These are phyloP conservation scores for Passalora sequoiae DNA, from an alignment of 2,329 filamentous ascomycete species.

Conservation along the genomic window DNA sequence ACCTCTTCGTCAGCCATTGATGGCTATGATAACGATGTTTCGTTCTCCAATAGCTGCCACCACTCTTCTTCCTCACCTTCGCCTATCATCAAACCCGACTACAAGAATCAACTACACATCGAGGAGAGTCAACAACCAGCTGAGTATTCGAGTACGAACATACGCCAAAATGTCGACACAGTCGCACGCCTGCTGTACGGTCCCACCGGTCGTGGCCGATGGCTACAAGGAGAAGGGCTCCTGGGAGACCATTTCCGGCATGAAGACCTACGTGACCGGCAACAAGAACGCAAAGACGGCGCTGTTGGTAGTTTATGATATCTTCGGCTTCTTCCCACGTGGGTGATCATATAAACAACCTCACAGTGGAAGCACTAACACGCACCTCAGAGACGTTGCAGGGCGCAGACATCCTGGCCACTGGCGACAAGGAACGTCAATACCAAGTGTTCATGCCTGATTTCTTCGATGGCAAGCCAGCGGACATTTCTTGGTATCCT, in stretches of 20 bases:
- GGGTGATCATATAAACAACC: too few relatives aligned
- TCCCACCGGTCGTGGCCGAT: slow-evolving; percentile 45
- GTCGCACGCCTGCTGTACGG: slow-evolving; percentile 43
- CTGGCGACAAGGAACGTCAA: slow-evolving; percentile 59
- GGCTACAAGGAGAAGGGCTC: slow-evolving; percentile 55
- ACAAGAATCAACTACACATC: too few relatives aligned
- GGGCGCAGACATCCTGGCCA: slow-evolving; percentile 58
- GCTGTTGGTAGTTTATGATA: slow-evolving; percentile 57
- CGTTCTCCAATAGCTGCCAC: too few relatives aligned
- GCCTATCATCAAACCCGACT: too few relatives aligned
- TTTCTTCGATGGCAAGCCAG: slow-evolving; percentile 75
- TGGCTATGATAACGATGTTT: too few relatives aligned
- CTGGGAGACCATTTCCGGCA: slow-evolving; percentile 54
- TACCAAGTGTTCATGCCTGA: slow-evolving; percentile 90
- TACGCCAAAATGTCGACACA: slow-evolving; percentile 29
- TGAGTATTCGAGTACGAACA: slow-evolving; percentile 4
- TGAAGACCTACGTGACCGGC: slow-evolving; percentile 59
- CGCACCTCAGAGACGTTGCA: slow-evolving; percentile 58
- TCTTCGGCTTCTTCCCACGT: slow-evolving; percentile 50
- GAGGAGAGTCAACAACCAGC: background rate
- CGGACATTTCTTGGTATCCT: slow-evolving; percentile 43
- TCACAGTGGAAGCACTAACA: background rate
- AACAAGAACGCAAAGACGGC: slow-evolving; percentile 49
- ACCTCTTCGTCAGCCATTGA: too few relatives aligned
- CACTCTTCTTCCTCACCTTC: too few relatives aligned